Percentiles rank a stretch among this genome's conserved stretches.
phyloP scores from a whole-genome alignment of 1,284 basidiomycete species.

The Leccinum olivaceoglutinosum region DNA sequence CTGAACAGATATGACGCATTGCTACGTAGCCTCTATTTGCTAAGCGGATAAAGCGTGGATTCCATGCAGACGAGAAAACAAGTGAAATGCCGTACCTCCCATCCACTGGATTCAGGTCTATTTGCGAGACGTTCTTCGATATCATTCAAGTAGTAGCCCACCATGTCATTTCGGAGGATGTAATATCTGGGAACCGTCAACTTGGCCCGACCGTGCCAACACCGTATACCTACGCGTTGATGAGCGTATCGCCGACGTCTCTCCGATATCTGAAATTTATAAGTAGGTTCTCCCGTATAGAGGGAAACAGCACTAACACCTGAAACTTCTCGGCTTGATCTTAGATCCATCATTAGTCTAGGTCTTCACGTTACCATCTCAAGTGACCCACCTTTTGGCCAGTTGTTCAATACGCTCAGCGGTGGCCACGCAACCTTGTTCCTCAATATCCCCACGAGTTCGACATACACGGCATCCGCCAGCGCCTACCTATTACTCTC shows the following conservation, averaged over 20 bases:
- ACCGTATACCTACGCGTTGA: conserved; percentile 67
- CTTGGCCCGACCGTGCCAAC: background rate
- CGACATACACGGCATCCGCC: conserved; percentile 72
- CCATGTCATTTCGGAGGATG: conserved; percentile 77
- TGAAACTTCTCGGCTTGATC: conserved; percentile 74
- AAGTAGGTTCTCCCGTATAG: conserved; percentile 9
- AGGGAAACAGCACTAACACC: conserved; percentile 43
- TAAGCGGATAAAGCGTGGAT: conserved; percentile 26
- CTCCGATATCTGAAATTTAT: conserved; percentile 63
- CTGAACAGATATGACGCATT: conserved; percentile 80
- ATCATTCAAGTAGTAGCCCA: conserved; percentile 62
- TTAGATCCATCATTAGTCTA: conserved; percentile 26
- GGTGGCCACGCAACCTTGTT: conserved; percentile 72
- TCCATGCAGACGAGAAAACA: background rate
- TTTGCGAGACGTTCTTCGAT: conserved; percentile 48
- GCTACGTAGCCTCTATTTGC: conserved; percentile 81
- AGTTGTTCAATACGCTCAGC: conserved; percentile 40
- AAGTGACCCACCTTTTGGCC: conserved; percentile 59
- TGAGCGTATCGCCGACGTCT: conserved; percentile 86
- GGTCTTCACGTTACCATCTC: background rate
- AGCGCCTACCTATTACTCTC: conserved; percentile 47
- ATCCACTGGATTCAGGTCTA: conserved; percentile 37
- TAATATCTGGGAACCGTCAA: conserved; percentile 61
- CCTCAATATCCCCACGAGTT: conserved; percentile 67
- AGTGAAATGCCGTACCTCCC: conserved; percentile 58